Conservation (phyloP, 2,329 filamentous ascomycete genomes). For the Exophiala mesophila region DNA sequence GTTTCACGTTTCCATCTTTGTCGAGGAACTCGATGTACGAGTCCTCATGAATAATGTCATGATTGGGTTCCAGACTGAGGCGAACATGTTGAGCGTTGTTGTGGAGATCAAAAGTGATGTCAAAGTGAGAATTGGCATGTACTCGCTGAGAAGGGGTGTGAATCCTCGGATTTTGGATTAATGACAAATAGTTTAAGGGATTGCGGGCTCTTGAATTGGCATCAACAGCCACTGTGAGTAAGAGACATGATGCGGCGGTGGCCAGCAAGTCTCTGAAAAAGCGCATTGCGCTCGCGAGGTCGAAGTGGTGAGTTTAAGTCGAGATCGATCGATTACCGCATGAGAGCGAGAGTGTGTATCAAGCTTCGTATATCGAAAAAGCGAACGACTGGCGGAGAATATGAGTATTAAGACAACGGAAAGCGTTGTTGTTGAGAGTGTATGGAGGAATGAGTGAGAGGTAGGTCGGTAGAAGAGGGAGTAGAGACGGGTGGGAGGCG, state of each 20-base stretch:
- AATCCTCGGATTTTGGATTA: slow-evolving; percentile 69
- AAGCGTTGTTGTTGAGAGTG: neutral
- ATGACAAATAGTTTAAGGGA: slow-evolving; percentile 68
- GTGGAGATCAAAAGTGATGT: slow-evolving; percentile 74
- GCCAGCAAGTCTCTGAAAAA: slow-evolving; percentile 18
- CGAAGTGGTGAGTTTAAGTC: neutral
- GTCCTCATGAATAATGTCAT: slow-evolving; percentile 76
- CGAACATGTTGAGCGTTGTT: slow-evolving; percentile 65
- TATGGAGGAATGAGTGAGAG: neutral
- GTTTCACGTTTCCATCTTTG: slow-evolving; percentile 62
- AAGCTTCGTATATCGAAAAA: too few relatives aligned
- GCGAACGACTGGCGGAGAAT: too few relatives aligned
- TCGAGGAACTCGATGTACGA: slow-evolving; percentile 69
- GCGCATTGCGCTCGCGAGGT: slow-evolving; percentile 23
- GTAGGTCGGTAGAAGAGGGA: neutral
- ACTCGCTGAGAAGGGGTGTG: slow-evolving; percentile 74
- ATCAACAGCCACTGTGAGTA: slow-evolving; percentile 10
- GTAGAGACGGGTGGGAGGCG: neutral
- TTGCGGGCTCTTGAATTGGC: slow-evolving; percentile 70
- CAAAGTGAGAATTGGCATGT: slow-evolving; percentile 75
- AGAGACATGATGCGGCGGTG: slow-evolving; percentile 16
- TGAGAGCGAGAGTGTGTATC: slow-evolving; percentile 4
- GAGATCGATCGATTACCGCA: neutral
- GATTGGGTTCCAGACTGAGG: slow-evolving; percentile 79
- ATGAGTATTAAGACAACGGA: neutral